Percentiles rank a stretch among this genome's conserved stretches.
Conservation (phyloP, 225 moss, liverwort and hornwort genomes). For the Marchantia paleacea region DNA sequence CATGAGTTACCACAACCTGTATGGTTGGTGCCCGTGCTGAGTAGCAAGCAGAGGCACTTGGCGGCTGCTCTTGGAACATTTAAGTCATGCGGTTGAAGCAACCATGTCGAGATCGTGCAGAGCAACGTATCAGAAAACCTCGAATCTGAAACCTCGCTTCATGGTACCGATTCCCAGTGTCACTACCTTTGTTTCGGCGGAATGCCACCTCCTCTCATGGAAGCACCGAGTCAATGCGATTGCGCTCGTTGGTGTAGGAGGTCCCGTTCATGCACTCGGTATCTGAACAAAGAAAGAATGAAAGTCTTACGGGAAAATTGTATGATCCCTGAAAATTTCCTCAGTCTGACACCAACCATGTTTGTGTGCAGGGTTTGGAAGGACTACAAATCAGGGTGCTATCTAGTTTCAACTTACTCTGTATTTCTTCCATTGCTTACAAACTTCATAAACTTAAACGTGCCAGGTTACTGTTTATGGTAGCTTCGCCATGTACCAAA, state of each 20-base stretch:
- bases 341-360: constrained; percentile 9
- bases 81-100: constrained; percentile 23
- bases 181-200: constrained; percentile 11
- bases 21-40: background rate
- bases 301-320: constrained; percentile 11
- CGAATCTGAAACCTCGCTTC: constrained; percentile 12
- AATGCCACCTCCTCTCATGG: constrained; percentile 3
- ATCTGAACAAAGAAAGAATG: background rate
- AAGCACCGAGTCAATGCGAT: background rate
- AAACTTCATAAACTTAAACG: constrained; percentile 13
- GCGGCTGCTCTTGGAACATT: constrained; percentile 15
- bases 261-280: background rate
- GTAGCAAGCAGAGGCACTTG: constrained; percentile 16
- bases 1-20: background rate
- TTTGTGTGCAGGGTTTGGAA: constrained; percentile 14
- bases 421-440: constrained; percentile 26
- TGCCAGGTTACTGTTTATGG: constrained; percentile 12
- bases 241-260: background rate
- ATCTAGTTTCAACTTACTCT: constrained; percentile 15
- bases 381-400: constrained; percentile 1
- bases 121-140: constrained; percentile 21
- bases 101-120: constrained; percentile 22
- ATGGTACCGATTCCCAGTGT: constrained; percentile 8
- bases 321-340: constrained; percentile 16
- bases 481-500: constrained; percentile 22